Evolutionary conservation across 306 rosid genomes (phyloP).

Genomic region (Castanopsis chinensis): DNA sequence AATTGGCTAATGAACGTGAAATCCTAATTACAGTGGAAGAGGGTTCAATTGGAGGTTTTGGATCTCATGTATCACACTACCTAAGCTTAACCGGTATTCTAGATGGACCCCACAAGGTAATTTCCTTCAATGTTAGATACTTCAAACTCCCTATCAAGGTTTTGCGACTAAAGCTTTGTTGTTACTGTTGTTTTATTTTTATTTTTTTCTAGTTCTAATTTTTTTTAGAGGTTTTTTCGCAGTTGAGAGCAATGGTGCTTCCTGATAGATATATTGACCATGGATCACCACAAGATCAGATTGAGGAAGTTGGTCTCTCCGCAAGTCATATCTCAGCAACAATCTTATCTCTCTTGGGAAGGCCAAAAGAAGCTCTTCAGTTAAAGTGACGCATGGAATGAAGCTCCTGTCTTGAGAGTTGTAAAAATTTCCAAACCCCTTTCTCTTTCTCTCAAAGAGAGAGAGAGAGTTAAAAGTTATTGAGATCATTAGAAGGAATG

Average conservation of each 20-base stretch:
- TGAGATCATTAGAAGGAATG: conserved; percentile 1
- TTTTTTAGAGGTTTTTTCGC: conserved; percentile 21
- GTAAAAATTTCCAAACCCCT: background rate
- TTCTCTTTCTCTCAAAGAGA: too few relatives aligned
- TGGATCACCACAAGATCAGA: conserved; percentile 71
- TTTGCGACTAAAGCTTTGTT: background rate
- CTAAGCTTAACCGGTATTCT: conserved; percentile 72
- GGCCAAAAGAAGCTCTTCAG: conserved; percentile 66
- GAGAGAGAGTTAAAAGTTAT: conserved; percentile 12
- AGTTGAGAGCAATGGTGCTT: conserved; percentile 88
- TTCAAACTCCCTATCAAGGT: background rate
- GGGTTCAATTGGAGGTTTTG: conserved; percentile 94
- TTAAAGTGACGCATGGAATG: conserved; percentile 35
- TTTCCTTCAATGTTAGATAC: conserved; percentile 3
- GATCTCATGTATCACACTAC: conserved; percentile 85
- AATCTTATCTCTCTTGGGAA: conserved; percentile 63
- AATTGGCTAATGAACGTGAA: conserved; percentile 74
- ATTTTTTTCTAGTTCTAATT: conserved; percentile 1
- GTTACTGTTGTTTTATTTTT: background rate
- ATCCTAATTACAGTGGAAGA: conserved; percentile 79
- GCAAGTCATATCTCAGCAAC: conserved; percentile 74
- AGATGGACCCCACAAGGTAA: conserved; percentile 83
- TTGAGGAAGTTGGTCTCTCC: conserved; percentile 74
- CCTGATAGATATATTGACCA: conserved; percentile 93
- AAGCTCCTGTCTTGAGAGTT: conserved; percentile 8